Base-by-base conservation (phyloP, 805 yeast species). In the Isabelozyma heimii region DNA sequence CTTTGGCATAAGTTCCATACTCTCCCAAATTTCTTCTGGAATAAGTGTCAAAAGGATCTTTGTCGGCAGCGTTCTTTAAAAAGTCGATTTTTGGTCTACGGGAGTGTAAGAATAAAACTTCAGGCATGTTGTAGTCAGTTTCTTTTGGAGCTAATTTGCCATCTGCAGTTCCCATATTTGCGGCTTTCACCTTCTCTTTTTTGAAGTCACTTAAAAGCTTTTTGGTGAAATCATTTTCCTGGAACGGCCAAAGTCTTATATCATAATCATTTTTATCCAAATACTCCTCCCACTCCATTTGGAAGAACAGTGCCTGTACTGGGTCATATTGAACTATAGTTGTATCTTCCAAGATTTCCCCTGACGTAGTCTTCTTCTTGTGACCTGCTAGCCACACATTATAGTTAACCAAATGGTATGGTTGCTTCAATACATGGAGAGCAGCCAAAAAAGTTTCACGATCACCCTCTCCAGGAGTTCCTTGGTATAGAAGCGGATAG, bases 51-150 rank as follows among this genome's bases (percentile, higher is more conserved):
- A 47, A 51, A 33, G 40, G 39, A 10, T 16, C 41, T 8, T 45
- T 17, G 6, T 28, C 49, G 28, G 56, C 41, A 10, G 56, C 54
- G 47, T 66, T 65, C 20, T 44, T 50, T 6, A 67, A 49, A 6
- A 72, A 61, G 40, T 66, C 66, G 48, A 69, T 59, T 49, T 67
- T 67, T 16, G 72, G 72, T 41, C 61, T 56, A 47, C 68, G 67
- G 8, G 65, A 54, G 53, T 70, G 73, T 42, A 70, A 47, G 47
- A 70, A 70, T 35, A 60, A 42, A 14, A 64, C 65, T 14, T 52
- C 52, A 12, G 73, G 70, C 13, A 52, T 42, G 14, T 45, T 49
- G 46, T 50, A 53, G 3, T 14, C 24, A 40, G 2, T 12, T 1
- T 20, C 17, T 14, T 46, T 15, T 3, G 10, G 12, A 6, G 6